These are phyloP conservation scores for Syncephalis plumigaleata DNA, from an alignment of 371 early-diverging fungal genomes.

Conservation along the genomic window DNA sequence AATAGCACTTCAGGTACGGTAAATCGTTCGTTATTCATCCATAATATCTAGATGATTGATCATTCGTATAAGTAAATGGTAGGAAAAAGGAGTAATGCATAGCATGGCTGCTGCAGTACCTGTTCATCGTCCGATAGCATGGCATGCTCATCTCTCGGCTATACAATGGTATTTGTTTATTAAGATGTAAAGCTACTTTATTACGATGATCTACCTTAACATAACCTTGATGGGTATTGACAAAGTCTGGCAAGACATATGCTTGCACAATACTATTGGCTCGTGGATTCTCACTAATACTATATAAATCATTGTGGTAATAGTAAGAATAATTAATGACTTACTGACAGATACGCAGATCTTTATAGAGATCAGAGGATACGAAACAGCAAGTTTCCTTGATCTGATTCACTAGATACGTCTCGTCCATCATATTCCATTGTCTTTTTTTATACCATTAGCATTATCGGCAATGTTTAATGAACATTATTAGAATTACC, in stretches of 20 bases:
- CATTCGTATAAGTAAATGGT: neutral
- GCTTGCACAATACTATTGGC: constrained; percentile 39
- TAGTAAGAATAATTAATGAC: neutral
- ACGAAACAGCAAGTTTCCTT: constrained; percentile 74
- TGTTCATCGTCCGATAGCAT: no score
- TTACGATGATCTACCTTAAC: constrained; percentile 16
- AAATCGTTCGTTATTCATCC: constrained; percentile 71
- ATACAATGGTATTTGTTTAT: no score
- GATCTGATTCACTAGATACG: constrained; percentile 58
- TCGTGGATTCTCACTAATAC: constrained; percentile 16
- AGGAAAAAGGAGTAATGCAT: neutral
- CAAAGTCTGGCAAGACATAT: constrained; percentile 70
- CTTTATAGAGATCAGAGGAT: constrained; percentile 40
- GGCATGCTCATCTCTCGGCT: no score
- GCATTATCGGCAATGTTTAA: neutral
- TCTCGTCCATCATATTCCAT: constrained; percentile 89
- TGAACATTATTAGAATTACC: constrained; percentile 15
- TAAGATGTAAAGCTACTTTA: neutral
- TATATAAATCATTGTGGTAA: neutral
- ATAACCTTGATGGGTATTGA: constrained; percentile 32
- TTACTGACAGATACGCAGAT: constrained; percentile 45
- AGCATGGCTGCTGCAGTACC: no score
- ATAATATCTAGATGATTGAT: constrained; percentile 34
- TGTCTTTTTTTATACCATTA: constrained; percentile 16
- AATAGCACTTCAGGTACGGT: constrained; percentile 73